Evolutionary conservation across 352 stramenopile species (phyloP).

Genomic region (Pythium insidiosum): DNA sequence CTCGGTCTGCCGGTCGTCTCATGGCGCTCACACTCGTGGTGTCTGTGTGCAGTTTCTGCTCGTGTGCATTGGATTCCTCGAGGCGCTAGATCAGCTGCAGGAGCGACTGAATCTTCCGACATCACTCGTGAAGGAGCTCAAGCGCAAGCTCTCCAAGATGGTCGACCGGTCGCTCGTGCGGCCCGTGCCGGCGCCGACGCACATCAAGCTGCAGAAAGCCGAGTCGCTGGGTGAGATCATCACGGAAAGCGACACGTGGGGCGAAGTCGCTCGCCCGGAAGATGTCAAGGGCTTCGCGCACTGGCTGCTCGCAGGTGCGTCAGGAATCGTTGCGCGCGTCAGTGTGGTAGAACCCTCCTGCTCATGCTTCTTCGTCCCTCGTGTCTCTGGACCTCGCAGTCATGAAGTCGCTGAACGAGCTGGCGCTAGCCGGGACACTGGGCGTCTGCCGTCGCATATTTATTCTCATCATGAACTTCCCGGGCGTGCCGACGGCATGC

Average conservation of each 20-base stretch:
- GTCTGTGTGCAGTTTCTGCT: slow-evolving; percentile 52
- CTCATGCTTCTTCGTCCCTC: too few relatives aligned
- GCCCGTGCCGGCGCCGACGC: slow-evolving; percentile 16
- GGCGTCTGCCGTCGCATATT: slow-evolving; percentile 59
- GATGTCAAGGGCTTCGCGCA: slow-evolving; percentile 64
- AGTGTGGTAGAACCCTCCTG: too few relatives aligned
- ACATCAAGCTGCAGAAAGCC: slow-evolving; percentile 14
- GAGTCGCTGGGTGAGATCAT: slow-evolving; percentile 32
- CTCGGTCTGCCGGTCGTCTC: neutral
- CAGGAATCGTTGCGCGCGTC: too few relatives aligned
- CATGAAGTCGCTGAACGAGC: slow-evolving; percentile 45
- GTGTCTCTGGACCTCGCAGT: slow-evolving; percentile 10
- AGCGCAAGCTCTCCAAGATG: slow-evolving; percentile 57
- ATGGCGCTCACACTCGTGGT: too few relatives aligned
- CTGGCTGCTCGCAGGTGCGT: slow-evolving; percentile 46
- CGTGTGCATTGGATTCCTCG: slow-evolving; percentile 68
- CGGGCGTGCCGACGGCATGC: slow-evolving; percentile 58
- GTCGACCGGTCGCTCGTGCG: slow-evolving; percentile 36
- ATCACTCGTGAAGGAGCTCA: slow-evolving; percentile 67
- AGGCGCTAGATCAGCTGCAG: slow-evolving; percentile 67
- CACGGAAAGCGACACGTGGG: slow-evolving; percentile 49
- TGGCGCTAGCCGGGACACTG: slow-evolving; percentile 37
- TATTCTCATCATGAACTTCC: slow-evolving; percentile 68
- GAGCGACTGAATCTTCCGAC: slow-evolving; percentile 58
- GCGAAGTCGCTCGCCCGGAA: slow-evolving; percentile 33